A percentile compares a stretch with the other conserved stretches of the same genome.
These are phyloP conservation scores for Coemansia sp. DNA, from an alignment of 192 early-diverging fungal species.

Conservation along the genomic window DNA sequence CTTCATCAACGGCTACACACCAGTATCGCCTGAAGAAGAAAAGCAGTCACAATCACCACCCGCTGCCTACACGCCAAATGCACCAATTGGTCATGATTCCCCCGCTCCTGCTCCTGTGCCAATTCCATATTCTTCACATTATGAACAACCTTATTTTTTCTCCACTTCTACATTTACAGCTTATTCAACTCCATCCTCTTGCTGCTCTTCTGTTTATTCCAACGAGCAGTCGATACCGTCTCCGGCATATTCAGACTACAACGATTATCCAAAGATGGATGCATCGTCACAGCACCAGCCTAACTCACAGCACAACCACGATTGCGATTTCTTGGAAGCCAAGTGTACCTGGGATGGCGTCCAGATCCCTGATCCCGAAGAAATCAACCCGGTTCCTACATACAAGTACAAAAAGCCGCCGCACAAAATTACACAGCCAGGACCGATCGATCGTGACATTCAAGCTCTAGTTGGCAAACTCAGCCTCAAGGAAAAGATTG, in stretches of 20 bases:
- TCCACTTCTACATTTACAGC: not conserved
- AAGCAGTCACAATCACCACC: not conserved
- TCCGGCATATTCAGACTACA: no score
- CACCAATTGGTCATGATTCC: not conserved
- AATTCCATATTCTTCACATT: not conserved
- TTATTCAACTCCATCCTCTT: no score
- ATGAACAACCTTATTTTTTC: not conserved
- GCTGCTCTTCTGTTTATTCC: no score
- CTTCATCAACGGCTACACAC: not conserved
- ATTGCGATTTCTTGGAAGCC: not conserved
- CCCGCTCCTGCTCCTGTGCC: no score
- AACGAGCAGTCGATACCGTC: no score
- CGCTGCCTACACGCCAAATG: not conserved
- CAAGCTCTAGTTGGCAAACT: conserved; percentile 40
- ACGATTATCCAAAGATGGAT: not conserved
- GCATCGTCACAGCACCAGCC: not conserved
- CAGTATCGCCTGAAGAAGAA: not conserved
- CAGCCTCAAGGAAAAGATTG: conserved; percentile 59
- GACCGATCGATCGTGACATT: conserved; percentile 56
- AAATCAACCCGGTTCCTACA: conserved; percentile 6
- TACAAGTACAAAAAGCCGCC: conserved; percentile 15
- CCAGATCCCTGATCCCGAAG: conserved; percentile 19
- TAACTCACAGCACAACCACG: not conserved
- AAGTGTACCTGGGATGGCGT: conserved; percentile 16
- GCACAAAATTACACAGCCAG: not conserved